These are phyloP conservation scores for Lactarius deliciosus DNA, from an alignment of 768 basidiomycete species.

Conservation along the genomic window DNA sequence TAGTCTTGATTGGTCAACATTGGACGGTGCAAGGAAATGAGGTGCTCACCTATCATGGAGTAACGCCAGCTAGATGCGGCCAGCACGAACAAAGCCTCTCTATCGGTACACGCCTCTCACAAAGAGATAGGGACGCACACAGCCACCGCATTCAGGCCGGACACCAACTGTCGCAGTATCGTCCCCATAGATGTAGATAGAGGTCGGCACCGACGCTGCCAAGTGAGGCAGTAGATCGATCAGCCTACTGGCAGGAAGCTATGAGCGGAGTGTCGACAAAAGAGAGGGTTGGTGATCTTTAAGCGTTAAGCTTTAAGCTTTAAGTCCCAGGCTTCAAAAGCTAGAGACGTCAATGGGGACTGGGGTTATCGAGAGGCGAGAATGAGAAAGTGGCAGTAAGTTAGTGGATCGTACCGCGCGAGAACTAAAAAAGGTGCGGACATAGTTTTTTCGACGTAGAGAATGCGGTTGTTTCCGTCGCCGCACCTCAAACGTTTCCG, in stretches of 20 bases:
- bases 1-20: background rate
- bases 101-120: background rate
- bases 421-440: background rate
- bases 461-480: too few species aligned
- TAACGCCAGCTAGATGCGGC: constrained; percentile 22
- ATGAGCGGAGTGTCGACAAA: background rate
- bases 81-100: background rate
- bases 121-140: background rate
- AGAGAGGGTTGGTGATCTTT: background rate
- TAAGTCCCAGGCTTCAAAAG: background rate
- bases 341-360: background rate
- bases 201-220: background rate
- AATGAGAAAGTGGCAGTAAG: background rate
- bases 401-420: background rate
- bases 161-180: fast-evolving
- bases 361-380: background rate
- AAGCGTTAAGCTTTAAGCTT: background rate
- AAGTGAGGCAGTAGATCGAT: background rate
- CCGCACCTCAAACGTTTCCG: too few species aligned
- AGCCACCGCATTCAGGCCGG: background rate
- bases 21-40: background rate
- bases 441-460: too few species aligned
- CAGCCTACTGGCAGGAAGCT: background rate
- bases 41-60: constrained; percentile 6
- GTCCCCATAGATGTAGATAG: background rate